These are phyloP conservation scores for Reutealis trisperma DNA, from an alignment of 345 rosid species.

Conservation along the genomic window DNA sequence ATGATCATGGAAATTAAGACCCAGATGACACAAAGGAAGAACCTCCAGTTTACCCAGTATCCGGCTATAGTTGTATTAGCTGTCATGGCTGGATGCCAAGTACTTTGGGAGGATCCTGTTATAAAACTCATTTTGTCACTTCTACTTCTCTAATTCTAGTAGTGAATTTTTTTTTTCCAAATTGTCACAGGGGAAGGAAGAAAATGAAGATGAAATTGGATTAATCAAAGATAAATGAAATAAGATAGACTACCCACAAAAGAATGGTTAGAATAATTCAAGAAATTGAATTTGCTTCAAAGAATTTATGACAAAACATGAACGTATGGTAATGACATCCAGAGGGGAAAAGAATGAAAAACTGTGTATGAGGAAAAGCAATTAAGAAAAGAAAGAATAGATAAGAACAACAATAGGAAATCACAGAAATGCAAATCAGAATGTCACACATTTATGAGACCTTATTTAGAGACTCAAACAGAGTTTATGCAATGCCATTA, in stretches of 20 bases:
- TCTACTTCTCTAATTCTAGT: slow-evolving; percentile 11
- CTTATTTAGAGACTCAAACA: neutral
- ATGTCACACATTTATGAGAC: slow-evolving; percentile 1
- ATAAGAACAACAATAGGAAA: neutral
- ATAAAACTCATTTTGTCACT: slow-evolving; percentile 41
- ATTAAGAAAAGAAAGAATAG: neutral
- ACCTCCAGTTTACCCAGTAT: slow-evolving; percentile 97
- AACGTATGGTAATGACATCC: neutral
- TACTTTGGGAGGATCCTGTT: slow-evolving; percentile 40
- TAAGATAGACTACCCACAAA: neutral
- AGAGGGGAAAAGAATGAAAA: neutral
- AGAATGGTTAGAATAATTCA: slow-evolving; percentile 6
- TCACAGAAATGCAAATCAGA: slow-evolving; percentile 1
- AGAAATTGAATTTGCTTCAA: slow-evolving; percentile 8
- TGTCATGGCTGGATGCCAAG: slow-evolving; percentile 72
- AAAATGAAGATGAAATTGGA: neutral
- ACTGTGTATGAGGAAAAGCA: neutral
- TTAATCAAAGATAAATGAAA: too few relatives aligned
- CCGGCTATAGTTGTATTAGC: slow-evolving; percentile 55
- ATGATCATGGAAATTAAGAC: slow-evolving; percentile 37
- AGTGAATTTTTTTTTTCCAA: neutral
- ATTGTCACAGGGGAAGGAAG: neutral
- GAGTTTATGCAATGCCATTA: neutral
- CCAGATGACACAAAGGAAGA: slow-evolving; percentile 68
- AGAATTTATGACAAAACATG: neutral